Percentiles rank a stretch among this genome's conserved stretches.
phyloP scores from a whole-genome alignment of 2,329 filamentous ascomycete genomes.

The Cladosporium sp. region DNA sequence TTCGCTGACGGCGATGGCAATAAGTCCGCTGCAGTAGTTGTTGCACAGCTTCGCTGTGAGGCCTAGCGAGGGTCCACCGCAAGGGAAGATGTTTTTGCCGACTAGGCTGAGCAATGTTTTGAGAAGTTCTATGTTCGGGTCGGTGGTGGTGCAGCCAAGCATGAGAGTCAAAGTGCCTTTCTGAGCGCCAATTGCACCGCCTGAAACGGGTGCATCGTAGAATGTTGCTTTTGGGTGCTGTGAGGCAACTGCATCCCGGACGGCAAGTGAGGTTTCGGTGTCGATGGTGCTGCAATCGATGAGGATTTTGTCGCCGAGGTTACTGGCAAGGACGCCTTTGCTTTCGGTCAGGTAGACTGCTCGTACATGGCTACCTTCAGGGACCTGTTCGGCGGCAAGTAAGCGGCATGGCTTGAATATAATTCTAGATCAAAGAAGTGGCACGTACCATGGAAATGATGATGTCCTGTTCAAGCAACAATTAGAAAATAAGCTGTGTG shows the following conservation, averaged over 20 bases:
- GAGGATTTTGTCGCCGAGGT: constrained; percentile 43
- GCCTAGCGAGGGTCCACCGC: constrained; percentile 53
- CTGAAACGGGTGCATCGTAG: constrained; percentile 53
- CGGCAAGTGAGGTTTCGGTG: constrained; percentile 46
- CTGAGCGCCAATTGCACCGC: constrained; percentile 50
- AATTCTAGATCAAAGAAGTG: too few species aligned
- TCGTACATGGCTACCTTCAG: constrained; percentile 49
- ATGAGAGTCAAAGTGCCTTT: constrained; percentile 54
- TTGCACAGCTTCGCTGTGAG: constrained; percentile 59
- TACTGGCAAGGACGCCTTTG: constrained; percentile 41
- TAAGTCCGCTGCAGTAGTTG: constrained; percentile 58
- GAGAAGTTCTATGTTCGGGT: constrained; percentile 43
- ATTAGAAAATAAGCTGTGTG: neutral
- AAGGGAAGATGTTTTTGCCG: constrained; percentile 53
- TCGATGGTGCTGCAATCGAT: constrained; percentile 57
- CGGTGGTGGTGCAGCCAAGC: constrained; percentile 46
- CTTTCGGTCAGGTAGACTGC: constrained; percentile 47
- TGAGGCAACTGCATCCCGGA: constrained; percentile 38
- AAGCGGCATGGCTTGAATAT: too few species aligned
- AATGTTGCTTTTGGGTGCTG: constrained; percentile 42
- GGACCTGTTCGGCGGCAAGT: constrained; percentile 27
- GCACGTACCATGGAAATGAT: constrained; percentile 45
- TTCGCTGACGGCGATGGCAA: constrained; percentile 56
- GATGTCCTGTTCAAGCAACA: constrained; percentile 36
- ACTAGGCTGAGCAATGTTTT: constrained; percentile 47